These are phyloP conservation scores for Sporobolomyces phaffii DNA, from an alignment of 768 basidiomycete species.

Conservation along the genomic window DNA sequence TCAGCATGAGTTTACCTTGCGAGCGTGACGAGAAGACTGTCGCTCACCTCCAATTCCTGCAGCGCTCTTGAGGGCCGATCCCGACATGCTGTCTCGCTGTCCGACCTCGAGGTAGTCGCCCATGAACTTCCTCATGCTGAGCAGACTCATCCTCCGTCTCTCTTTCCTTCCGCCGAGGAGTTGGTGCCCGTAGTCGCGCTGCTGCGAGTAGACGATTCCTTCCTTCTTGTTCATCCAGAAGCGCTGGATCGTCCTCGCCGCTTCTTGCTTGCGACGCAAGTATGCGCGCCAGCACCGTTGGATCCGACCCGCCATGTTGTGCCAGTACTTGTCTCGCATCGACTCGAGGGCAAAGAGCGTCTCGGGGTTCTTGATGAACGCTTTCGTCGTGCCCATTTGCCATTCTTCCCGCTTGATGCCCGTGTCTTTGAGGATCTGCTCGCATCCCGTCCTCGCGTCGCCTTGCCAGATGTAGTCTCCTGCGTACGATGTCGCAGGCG, in stretches of 20 bases:
- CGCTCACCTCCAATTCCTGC: conserved; percentile 68
- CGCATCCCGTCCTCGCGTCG: conserved; percentile 81
- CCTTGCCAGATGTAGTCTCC: conserved; percentile 98
- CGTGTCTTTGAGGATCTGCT: conserved; percentile 85
- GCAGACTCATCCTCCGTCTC: conserved; percentile 80
- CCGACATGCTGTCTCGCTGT: conserved; percentile 60
- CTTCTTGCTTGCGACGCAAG: conserved; percentile 89
- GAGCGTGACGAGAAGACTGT: background rate
- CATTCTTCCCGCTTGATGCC: conserved; percentile 95
- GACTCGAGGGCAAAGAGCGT: conserved; percentile 98
- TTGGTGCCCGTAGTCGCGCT: conserved; percentile 91
- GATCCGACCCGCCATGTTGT: conserved; percentile 96
- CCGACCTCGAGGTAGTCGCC: conserved; percentile 94
- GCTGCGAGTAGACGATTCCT: conserved; percentile 74
- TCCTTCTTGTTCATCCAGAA: conserved; percentile 99
- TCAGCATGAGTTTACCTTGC: background rate
- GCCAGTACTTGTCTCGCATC: conserved; percentile 99
- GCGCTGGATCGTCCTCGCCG: conserved; percentile 86
- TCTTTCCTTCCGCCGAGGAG: conserved; percentile 87
- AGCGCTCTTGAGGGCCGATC: conserved; percentile 64
- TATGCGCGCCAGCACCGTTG: conserved; percentile 96
- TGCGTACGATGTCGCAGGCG: conserved; percentile 90
- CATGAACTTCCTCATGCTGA: conserved; percentile 88
- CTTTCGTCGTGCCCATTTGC: conserved; percentile 99
- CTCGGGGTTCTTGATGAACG: conserved; percentile 99